Evolutionary conservation across 176 grass and related monocot species (phyloP).

Genomic region (Otatea glauca): DNA sequence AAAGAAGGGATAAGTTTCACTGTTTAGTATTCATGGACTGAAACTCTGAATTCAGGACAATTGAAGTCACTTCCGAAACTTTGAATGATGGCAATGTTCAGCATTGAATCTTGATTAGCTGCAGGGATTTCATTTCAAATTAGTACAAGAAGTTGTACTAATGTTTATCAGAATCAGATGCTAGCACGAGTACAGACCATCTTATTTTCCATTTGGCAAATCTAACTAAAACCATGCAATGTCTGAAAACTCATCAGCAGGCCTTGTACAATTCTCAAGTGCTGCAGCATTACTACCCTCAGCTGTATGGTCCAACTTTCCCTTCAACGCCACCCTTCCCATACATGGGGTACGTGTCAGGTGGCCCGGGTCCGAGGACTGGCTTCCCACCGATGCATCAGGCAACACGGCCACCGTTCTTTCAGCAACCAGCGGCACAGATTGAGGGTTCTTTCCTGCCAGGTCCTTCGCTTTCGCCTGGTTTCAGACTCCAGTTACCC

Average conservation of each 20-base stretch:
- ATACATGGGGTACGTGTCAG: conserved; percentile 60
- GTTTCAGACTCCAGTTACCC: conserved; percentile 79
- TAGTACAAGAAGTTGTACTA: background rate
- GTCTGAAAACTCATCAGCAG: conserved; percentile 46
- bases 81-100: background rate
- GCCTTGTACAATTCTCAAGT: conserved; percentile 72
- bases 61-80: background rate
- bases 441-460: conserved; percentile 56
- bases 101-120: background rate
- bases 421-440: conserved; percentile 52
- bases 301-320: conserved; percentile 64
- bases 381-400: conserved; percentile 57
- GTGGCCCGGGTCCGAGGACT: conserved; percentile 43
- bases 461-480: conserved; percentile 53
- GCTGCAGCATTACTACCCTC: conserved; percentile 71
- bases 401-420: conserved; percentile 32
- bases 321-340: conserved; percentile 60
- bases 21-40: background rate
- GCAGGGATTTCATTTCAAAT: background rate
- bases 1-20: conserved; percentile 13
- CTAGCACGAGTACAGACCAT: background rate
- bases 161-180: background rate
- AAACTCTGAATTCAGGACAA: conserved; percentile 20
- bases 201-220: background rate
- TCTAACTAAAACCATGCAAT: conserved; percentile 28